Evolutionary conservation across 495 filamentous ascomycete genomes (phyloP).

Genomic region (Staphylotrichum tortipilum): DNA sequence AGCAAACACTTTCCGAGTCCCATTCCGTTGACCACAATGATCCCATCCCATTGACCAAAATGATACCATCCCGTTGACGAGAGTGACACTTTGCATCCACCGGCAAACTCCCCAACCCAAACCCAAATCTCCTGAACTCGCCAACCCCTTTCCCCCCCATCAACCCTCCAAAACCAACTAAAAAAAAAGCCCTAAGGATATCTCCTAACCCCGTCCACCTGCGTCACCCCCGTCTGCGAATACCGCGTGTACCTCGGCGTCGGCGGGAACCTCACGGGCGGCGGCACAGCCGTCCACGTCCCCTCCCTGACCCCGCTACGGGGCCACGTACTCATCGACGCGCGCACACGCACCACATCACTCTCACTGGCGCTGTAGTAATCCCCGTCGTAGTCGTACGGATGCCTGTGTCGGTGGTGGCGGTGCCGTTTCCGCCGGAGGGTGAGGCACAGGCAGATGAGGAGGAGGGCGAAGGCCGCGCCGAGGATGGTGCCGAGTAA

Average conservation of each 20-base stretch:
- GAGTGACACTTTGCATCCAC: too few species aligned
- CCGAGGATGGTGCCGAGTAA: conserved; percentile 15
- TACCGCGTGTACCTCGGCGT: conserved; percentile 8
- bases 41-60: too few species aligned
- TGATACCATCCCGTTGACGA: too few species aligned
- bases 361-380: neutral
- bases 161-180: too few species aligned
- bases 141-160: too few species aligned
- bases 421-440: neutral
- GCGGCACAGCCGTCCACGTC: conserved; percentile 9
- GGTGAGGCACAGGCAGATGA: conserved; percentile 7
- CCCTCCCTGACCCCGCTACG: too few species aligned
- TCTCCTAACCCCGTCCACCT: conserved; percentile 7
- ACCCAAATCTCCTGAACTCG: too few species aligned
- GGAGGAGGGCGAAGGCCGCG: conserved; percentile 7
- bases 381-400: neutral
- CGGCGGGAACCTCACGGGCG: conserved; percentile 7
- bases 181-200: too few species aligned
- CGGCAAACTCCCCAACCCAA: too few species aligned
- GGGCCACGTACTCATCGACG: neutral
- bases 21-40: too few species aligned
- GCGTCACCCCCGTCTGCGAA: conserved; percentile 1
- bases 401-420: neutral
- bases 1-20: too few species aligned
- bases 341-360: too few species aligned